Base-by-base conservation (phyloP, 2,329 filamentous ascomycete genomes). In the Myriosclerotinia curreyana region DNA sequence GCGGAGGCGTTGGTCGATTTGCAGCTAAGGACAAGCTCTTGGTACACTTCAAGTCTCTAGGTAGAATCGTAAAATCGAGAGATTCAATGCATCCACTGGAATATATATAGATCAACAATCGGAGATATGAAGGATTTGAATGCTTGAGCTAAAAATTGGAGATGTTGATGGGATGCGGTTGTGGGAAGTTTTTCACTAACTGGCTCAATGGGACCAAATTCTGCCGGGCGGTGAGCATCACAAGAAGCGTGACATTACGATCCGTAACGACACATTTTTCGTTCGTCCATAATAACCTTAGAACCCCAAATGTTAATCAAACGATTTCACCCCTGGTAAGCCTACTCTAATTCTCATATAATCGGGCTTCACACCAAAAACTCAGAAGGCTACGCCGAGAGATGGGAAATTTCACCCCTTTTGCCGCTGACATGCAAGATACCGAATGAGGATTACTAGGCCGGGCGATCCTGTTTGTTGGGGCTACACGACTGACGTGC, bases 1-100 rank as follows among this genome's bases (percentile, higher is more conserved):
- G 94, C 94, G 56, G 94, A 94, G 48, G 98, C 93, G 73, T 97
- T 0, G 94, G 94, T 5, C 46, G 22, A n/a, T 48, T 48, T 48
- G n/a, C 46, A 25, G 8, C n/a, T 48, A n/a, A 48, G 14, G 46
- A 48, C n/a, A 48, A 11, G 46, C 46, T 48, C 9, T 48, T 9
- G 46, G 46, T 48, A 25, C 46, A n/a, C n/a, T 48, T 48, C n/a
- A 48, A 48, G 20, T 48, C 46, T 44, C 9, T 14, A 3, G 14
- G 36, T 48, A 48, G n/a, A 25, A n/a, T 48, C n/a, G 9, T 22
- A 48, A 5, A 5, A 25, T 25, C 12, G n/a, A n/a, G 11, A 22
- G 4, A 48, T 48, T 9, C 46, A 25, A 25, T 25, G 46, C 25
- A 25, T 5, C n/a, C 46, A 5, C n/a, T 48, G 20, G 8, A 46